phyloP scores from a whole-genome alignment of 805 yeast species.

The Naumovozyma dairenensis region DNA sequence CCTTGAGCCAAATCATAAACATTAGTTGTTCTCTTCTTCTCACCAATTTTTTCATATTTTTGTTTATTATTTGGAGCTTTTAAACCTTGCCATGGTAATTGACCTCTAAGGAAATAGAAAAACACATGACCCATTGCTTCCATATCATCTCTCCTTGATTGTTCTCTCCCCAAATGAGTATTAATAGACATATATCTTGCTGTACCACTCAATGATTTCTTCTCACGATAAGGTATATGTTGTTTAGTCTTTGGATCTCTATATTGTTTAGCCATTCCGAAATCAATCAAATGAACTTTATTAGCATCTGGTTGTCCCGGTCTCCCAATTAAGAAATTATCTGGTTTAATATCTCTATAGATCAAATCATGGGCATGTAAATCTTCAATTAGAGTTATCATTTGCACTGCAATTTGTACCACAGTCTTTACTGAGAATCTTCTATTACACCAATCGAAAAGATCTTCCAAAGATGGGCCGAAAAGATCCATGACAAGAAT shows the following conservation, averaged over 20 bases:
- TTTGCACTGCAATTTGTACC: constrained; percentile 88
- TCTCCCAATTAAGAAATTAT: constrained; percentile 87
- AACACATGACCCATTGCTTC: constrained; percentile 96
- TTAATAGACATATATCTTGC: constrained; percentile 98
- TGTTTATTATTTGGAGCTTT: constrained; percentile 97
- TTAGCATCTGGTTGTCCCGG: constrained; percentile 79
- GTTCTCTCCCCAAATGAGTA: constrained; percentile 96
- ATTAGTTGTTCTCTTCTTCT: constrained; percentile 84
- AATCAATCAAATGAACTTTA: constrained; percentile 81
- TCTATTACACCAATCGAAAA: constrained; percentile 97
- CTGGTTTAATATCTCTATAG: constrained; percentile 96
- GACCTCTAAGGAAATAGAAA: constrained; percentile 88
- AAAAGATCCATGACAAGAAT: constrained; percentile 86
- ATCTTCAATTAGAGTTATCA: constrained; percentile 77
- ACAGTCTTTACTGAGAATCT: constrained; percentile 81
- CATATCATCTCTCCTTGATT: constrained; percentile 90
- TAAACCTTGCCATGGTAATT: constrained; percentile 97
- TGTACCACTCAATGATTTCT: constrained; percentile 91
- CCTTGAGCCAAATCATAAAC: constrained; percentile 81
- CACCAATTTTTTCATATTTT: constrained; percentile 95
- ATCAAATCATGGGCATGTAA: constrained; percentile 86
- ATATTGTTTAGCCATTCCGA: constrained; percentile 98
- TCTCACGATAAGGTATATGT: constrained; percentile 94
- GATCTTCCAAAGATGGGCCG: constrained; percentile 93
- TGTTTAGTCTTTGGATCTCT: constrained; percentile 92